Percentiles rank a stretch among this genome's conserved stretches.
Conservation (phyloP, 2,329 filamentous ascomycete species). For the Ophioceras dolichostomum region DNA sequence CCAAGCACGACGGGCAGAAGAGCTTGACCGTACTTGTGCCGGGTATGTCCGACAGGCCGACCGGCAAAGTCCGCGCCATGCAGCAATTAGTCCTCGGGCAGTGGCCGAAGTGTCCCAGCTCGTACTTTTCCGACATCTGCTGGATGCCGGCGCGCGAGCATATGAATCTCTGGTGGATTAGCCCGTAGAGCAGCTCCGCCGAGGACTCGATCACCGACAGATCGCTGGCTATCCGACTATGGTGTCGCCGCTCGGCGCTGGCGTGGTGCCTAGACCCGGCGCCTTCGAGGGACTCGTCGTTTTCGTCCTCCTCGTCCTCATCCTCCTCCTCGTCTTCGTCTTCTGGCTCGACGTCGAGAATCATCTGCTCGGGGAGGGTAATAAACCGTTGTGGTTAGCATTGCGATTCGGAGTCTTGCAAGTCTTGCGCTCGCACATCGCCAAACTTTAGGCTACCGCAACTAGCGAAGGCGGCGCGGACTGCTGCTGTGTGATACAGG, state of each 20-base stretch:
- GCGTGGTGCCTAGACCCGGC: slow-evolving; percentile 27
- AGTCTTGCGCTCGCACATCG: no score
- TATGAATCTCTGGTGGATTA: slow-evolving; percentile 98
- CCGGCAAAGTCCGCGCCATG: slow-evolving; percentile 78
- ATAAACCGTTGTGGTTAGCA: no score
- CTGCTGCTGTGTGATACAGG: no score
- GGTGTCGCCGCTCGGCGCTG: slow-evolving; percentile 67
- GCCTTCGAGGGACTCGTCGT: slow-evolving; percentile 56
- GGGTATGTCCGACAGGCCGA: slow-evolving; percentile 87
- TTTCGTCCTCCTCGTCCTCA: slow-evolving; percentile 64
- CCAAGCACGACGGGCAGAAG: slow-evolving; percentile 92
- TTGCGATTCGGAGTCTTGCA: background rate
- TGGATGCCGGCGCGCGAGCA: slow-evolving; percentile 93
- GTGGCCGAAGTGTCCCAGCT: slow-evolving; percentile 87
- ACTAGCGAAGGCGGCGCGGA: background rate
- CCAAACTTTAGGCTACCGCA: no score
- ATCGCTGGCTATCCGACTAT: slow-evolving; percentile 79
- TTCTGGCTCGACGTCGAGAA: slow-evolving; percentile 93
- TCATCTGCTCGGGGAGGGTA: no score
- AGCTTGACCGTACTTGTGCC: slow-evolving; percentile 97
- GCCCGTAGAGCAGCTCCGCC: slow-evolving; percentile 93
- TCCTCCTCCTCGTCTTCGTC: slow-evolving; percentile 83
- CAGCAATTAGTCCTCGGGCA: slow-evolving; percentile 94
- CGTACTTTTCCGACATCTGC: slow-evolving; percentile 99
- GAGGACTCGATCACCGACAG: slow-evolving; percentile 93